phyloP scores from a whole-genome alignment of 805 yeast genomes.

The Starmerella bombi region DNA sequence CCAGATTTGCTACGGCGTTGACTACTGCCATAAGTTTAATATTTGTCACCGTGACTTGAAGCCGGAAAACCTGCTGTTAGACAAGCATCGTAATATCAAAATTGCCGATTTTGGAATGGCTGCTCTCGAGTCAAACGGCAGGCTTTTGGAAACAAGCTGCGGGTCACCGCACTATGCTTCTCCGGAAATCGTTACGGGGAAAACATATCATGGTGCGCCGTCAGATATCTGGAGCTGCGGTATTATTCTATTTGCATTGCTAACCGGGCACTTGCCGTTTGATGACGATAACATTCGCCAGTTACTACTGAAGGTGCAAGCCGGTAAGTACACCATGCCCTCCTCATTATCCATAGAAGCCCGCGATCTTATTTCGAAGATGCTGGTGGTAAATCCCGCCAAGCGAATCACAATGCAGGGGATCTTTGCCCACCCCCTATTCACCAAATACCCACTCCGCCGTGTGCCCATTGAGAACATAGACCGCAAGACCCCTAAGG shows the following conservation, averaged over 20 bases:
- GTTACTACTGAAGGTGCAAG: slow-evolving; percentile 76
- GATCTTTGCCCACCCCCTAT: slow-evolving; percentile 67
- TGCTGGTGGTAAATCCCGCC: slow-evolving; percentile 72
- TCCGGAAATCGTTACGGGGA: slow-evolving; percentile 94
- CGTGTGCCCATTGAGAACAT: slow-evolving; percentile 18
- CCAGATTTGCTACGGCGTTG: slow-evolving; percentile 71
- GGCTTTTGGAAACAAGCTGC: slow-evolving; percentile 82
- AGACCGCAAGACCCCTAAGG: slow-evolving; percentile 5
- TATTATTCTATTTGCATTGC: slow-evolving; percentile 78
- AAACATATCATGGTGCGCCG: slow-evolving; percentile 90
- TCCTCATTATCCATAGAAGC: slow-evolving; percentile 69
- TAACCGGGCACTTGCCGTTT: slow-evolving; percentile 92
- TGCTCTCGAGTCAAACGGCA: slow-evolving; percentile 73
- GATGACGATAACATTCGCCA: slow-evolving; percentile 92
- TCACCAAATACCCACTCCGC: slow-evolving; percentile 46
- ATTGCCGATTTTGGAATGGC: slow-evolving; percentile 99
- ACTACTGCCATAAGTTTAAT: slow-evolving; percentile 72
- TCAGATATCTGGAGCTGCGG: slow-evolving; percentile 99
- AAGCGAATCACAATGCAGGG: slow-evolving; percentile 66
- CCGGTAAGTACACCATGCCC: slow-evolving; percentile 79
- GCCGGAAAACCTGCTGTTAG: slow-evolving; percentile 69
- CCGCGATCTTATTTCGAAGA: slow-evolving; percentile 63
- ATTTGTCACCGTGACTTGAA: slow-evolving; percentile 81
- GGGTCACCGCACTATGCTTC: slow-evolving; percentile 98
- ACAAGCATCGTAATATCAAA: slow-evolving; percentile 75